Percentiles rank a stretch among this genome's conserved stretches.
Conservation (phyloP, 2,329 filamentous ascomycete genomes). For the Allantophomopsis lycopodina region DNA sequence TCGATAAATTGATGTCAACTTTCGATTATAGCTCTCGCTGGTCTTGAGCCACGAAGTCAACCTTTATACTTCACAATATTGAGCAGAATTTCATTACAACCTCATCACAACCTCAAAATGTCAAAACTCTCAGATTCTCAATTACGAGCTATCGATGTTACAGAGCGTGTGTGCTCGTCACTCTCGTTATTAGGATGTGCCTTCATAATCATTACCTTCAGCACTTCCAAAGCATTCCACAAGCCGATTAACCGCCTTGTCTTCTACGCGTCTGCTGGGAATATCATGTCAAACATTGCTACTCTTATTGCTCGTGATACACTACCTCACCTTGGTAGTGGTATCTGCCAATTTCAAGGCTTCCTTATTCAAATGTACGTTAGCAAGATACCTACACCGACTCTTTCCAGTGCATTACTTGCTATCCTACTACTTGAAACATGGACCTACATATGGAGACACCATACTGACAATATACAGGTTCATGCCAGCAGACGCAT, state of each 20-base stretch:
- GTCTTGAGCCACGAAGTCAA: too few species aligned
- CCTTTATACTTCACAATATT: too few species aligned
- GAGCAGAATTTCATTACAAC: too few species aligned
- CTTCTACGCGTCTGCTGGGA: slow-evolving; percentile 74
- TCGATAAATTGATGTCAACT: too few species aligned
- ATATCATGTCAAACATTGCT: slow-evolving; percentile 63
- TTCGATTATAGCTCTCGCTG: too few species aligned
- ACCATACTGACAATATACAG: slow-evolving; percentile 22
- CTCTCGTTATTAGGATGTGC: slow-evolving; percentile 58
- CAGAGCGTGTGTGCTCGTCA: slow-evolving; percentile 56
- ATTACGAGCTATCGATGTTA: slow-evolving; percentile 29
- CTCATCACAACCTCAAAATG: too few species aligned
- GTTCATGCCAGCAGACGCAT: slow-evolving; percentile 65
- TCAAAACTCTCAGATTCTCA: neutral
- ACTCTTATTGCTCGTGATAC: slow-evolving; percentile 59
- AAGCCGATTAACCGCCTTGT: slow-evolving; percentile 81
- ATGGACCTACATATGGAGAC: too few species aligned
- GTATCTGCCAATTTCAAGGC: slow-evolving; percentile 54
- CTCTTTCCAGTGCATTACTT: too few species aligned
- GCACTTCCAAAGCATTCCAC: slow-evolving; percentile 42
- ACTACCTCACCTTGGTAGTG: slow-evolving; percentile 21
- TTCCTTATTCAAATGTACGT: slow-evolving; percentile 73
- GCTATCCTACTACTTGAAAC: too few species aligned
- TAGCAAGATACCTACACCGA: neutral
- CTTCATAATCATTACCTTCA: slow-evolving; percentile 60